These are phyloP conservation scores for Rhexocercosporidium sp. DNA, from an alignment of 2,329 filamentous ascomycete genomes.

Conservation along the genomic window DNA sequence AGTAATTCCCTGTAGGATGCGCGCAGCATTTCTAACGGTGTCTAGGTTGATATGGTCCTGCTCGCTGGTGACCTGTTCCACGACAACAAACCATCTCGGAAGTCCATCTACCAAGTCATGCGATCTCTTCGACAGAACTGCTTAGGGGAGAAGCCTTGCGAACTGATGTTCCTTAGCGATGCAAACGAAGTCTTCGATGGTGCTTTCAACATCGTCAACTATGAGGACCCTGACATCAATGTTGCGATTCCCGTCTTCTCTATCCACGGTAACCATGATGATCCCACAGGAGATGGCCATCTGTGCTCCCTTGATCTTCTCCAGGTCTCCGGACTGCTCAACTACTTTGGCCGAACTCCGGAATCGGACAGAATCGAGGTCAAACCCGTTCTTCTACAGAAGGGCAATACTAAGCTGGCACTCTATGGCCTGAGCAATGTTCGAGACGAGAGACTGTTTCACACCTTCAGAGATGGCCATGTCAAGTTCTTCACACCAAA, in stretches of 20 bases:
- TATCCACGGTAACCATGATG: slow-evolving; percentile 98
- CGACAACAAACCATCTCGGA: slow-evolving; percentile 95
- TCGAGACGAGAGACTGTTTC: slow-evolving; percentile 90
- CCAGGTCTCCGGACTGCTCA: slow-evolving; percentile 88
- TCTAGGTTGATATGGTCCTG: slow-evolving; percentile 89
- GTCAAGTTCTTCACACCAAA: slow-evolving; percentile 92
- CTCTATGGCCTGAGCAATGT: slow-evolving; percentile 96
- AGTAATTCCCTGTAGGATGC: slow-evolving; percentile 21
- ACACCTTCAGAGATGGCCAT: slow-evolving; percentile 89
- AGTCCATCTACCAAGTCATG: slow-evolving; percentile 98
- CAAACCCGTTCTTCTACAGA: slow-evolving; percentile 91
- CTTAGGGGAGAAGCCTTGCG: slow-evolving; percentile 92
- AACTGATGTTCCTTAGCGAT: slow-evolving; percentile 93
- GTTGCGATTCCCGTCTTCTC: slow-evolving; percentile 97
- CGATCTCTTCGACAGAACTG: slow-evolving; percentile 91
- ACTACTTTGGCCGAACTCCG: slow-evolving; percentile 92
- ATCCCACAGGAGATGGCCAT: slow-evolving; percentile 95
- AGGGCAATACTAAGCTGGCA: slow-evolving; percentile 89
- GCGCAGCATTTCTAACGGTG: slow-evolving; percentile 8
- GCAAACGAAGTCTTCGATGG: slow-evolving; percentile 89
- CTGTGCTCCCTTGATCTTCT: slow-evolving; percentile 89
- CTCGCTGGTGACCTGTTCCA: slow-evolving; percentile 96
- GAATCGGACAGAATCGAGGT: slow-evolving; percentile 93
- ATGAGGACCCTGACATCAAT: slow-evolving; percentile 97
- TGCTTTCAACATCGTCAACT: slow-evolving; percentile 93